phyloP scores from a whole-genome alignment of 805 yeast species.

The Saccharomycopsis oosterbeekiorum region DNA sequence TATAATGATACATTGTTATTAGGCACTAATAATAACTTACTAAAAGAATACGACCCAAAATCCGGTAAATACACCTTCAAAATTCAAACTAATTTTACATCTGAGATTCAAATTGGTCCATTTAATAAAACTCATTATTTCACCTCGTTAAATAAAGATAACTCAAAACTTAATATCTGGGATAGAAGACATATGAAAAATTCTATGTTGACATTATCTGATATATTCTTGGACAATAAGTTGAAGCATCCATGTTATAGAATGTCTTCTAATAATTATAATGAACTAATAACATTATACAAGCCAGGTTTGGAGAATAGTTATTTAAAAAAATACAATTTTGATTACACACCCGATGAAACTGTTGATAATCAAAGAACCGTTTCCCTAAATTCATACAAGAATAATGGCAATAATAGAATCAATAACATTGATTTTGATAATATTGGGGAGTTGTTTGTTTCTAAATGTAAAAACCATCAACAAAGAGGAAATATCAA shows the following conservation, averaged over 20 bases:
- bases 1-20: background rate
- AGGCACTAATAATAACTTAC: background rate
- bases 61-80: background rate
- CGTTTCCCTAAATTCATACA: background rate
- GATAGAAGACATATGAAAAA: conserved; percentile 10
- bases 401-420: background rate
- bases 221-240: background rate
- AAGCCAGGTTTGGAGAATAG: conserved; percentile 6
- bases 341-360: conserved; percentile 17
- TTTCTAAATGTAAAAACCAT: conserved; percentile 10
- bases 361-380: background rate
- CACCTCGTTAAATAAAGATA: conserved; percentile 6
- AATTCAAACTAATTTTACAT: background rate
- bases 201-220: background rate
- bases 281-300: conserved; percentile 13
- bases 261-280: conserved; percentile 5
- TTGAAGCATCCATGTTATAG: conserved; percentile 12
- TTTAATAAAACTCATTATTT: conserved; percentile 10
- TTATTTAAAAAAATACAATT: conserved; percentile 6
- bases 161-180: conserved; percentile 3
- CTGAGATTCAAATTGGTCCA: conserved; percentile 14
- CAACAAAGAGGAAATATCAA: background rate
- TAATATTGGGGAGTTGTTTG: conserved; percentile 67
- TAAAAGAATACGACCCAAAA: conserved; percentile 1
- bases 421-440: conserved; percentile 49